Percentiles rank a stretch among this genome's conserved stretches.
Evolutionary conservation across 176 grass and related monocot genomes (phyloP).

Genomic region (Musa schizocarpa): DNA sequence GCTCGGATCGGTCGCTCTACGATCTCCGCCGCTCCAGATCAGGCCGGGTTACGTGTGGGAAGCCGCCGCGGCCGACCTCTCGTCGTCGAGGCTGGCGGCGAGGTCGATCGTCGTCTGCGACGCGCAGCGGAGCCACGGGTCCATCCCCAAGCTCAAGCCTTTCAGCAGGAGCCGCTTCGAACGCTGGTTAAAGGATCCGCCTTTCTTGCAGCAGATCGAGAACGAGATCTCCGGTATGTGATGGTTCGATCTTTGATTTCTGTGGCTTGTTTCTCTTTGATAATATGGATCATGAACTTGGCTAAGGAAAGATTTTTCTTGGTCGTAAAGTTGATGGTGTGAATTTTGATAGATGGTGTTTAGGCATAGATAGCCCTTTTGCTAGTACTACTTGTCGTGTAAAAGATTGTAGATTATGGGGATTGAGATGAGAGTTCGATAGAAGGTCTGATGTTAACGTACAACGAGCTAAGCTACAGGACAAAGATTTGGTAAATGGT

Average conservation of each 20-base stretch:
- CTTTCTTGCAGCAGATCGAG: conserved; percentile 60
- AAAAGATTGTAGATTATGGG: too few relatives aligned
- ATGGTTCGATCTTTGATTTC: not conserved
- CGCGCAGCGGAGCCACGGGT: conserved; percentile 41
- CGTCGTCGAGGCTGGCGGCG: conserved; percentile 1
- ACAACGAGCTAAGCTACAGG: not conserved
- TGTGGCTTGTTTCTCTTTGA: too few relatives aligned
- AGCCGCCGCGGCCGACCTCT: not conserved
- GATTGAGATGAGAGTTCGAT: too few relatives aligned
- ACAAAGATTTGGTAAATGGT: too few relatives aligned
- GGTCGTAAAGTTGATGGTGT: too few relatives aligned
- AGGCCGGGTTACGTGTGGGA: conserved; percentile 2
- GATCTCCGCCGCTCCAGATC: conserved; percentile 10
- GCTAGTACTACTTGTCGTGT: too few relatives aligned
- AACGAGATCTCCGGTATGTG: conserved; percentile 53
- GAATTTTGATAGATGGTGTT: too few relatives aligned
- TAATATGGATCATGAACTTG: too few relatives aligned
- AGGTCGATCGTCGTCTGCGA: conserved; percentile 23
- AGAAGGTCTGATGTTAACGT: not conserved
- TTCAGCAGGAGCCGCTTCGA: conserved; percentile 60
- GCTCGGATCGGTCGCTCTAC: conserved; percentile 44
- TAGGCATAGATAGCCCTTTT: too few relatives aligned
- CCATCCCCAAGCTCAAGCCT: conserved; percentile 71
- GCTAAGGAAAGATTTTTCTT: too few relatives aligned
- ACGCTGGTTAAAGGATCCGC: conserved; percentile 45